Evolutionary conservation across 331 rosid genomes (phyloP).

Genomic region (Rosa hybrid): DNA sequence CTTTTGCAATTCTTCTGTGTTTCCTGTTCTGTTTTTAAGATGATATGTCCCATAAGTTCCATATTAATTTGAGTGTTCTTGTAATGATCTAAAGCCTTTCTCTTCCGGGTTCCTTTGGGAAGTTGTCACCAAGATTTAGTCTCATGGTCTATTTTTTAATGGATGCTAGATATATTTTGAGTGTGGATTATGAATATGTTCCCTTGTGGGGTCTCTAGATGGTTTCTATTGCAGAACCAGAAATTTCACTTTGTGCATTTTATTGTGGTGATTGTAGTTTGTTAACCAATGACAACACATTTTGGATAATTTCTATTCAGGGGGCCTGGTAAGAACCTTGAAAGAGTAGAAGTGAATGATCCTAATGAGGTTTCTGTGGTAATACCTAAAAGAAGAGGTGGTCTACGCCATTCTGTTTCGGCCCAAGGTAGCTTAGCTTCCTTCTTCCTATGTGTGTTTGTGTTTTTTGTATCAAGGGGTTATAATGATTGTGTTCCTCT

Average conservation of each 20-base stretch:
- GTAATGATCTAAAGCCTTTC: not conserved
- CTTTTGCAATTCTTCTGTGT: not conserved
- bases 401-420: slow-evolving; percentile 40
- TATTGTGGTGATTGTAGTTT: not conserved
- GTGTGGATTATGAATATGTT: not conserved
- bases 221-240: not conserved
- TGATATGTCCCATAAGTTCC: not conserved
- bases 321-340: slow-evolving; percentile 19
- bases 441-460: slow-evolving; percentile 8
- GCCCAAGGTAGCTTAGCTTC: slow-evolving; percentile 45
- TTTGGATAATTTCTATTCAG: slow-evolving; percentile 31
- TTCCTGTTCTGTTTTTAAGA: not conserved
- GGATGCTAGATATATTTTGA: not conserved
- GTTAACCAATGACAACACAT: slow-evolving; percentile 11
- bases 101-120: not conserved
- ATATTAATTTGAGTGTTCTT: not conserved
- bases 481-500: slow-evolving; percentile 14
- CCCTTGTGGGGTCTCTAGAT: not conserved
- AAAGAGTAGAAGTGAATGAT: slow-evolving; percentile 20
- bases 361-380: slow-evolving; percentile 19
- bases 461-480: slow-evolving; percentile 3
- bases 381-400: slow-evolving; percentile 22
- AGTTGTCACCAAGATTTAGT: not conserved
- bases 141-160: not conserved
- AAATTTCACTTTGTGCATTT: slow-evolving; percentile 2